These are phyloP conservation scores for Xylaria grammica DNA, from an alignment of 495 filamentous ascomycete genomes.

Conservation along the genomic window DNA sequence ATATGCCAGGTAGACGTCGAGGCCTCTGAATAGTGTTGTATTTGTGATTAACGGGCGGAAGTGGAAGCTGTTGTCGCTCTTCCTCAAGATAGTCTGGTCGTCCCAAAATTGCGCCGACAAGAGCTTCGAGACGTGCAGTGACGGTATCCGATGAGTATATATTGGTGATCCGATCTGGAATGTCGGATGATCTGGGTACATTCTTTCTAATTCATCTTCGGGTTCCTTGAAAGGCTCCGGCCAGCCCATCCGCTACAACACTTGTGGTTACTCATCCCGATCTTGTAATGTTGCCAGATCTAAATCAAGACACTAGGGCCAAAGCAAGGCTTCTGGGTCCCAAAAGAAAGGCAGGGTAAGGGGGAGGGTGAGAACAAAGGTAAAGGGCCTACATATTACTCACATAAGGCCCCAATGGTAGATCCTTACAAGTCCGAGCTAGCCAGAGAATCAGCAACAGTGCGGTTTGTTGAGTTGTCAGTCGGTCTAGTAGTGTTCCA, in stretches of 20 bases:
- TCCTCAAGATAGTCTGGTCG: background rate
- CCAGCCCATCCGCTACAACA: background rate
- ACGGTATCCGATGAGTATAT: background rate
- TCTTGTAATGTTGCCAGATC: too few relatives aligned
- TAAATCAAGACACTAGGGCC: too few relatives aligned
- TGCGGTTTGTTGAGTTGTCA: background rate
- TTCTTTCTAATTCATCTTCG: too few relatives aligned
- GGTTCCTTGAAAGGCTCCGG: too few relatives aligned
- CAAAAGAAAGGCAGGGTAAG: too few relatives aligned
- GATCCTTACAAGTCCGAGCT: background rate
- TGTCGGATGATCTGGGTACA: too few relatives aligned
- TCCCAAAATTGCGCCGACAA: conserved; percentile 1
- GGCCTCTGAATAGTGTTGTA: background rate
- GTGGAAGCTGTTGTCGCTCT: conserved; percentile 2
- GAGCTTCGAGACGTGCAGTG: background rate
- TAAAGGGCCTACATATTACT: background rate
- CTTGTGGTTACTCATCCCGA: background rate
- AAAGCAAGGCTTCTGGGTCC: too few relatives aligned
- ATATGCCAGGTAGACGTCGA: background rate
- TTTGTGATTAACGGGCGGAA: background rate
- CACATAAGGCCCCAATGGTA: conserved; percentile 1
- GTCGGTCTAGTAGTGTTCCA: background rate
- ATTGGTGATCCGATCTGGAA: background rate
- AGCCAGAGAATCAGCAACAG: background rate
- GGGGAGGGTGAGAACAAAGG: background rate